Conservation (phyloP, 352 stramenopile species). For the Phytophthora pseudosyringae region DNA sequence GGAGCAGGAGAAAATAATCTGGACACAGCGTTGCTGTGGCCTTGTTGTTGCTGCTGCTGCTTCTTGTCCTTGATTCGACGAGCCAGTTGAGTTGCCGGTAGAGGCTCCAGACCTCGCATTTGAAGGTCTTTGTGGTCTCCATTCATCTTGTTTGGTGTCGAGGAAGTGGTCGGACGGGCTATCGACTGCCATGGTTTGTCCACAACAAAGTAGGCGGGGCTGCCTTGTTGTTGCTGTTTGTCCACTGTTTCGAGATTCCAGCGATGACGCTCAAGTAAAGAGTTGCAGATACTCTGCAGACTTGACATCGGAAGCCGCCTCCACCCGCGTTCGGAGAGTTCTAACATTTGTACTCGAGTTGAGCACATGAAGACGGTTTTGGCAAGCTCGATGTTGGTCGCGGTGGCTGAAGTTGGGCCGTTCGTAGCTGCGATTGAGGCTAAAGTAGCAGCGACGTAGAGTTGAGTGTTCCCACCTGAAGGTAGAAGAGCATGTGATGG, state of each 20-base stretch:
- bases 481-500: conserved; percentile 10
- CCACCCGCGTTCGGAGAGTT: conserved; percentile 73
- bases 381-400: conserved; percentile 31
- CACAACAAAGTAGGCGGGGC: conserved; percentile 37
- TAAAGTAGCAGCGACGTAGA: conserved; percentile 35
- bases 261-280: conserved; percentile 59
- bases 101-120: conserved; percentile 30
- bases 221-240: conserved; percentile 41
- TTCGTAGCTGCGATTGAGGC: conserved; percentile 23
- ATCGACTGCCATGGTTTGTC: conserved; percentile 65
- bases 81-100: conserved; percentile 50
- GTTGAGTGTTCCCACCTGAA: conserved; percentile 15
- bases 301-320: conserved; percentile 51
- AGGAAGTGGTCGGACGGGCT: conserved; percentile 10
- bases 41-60: conserved; percentile 36
- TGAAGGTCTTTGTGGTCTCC: conserved; percentile 17
- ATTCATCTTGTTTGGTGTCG: conserved; percentile 3
- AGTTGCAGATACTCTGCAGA: conserved; percentile 52
- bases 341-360: conserved; percentile 62
- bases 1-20: conserved; percentile 25
- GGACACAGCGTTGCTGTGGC: conserved; percentile 16
- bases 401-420: not conserved
- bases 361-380: conserved; percentile 69
- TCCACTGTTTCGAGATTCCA: conserved; percentile 55
- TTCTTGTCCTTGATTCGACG: conserved; percentile 63